Evolutionary conservation across 306 rosid species (phyloP), one percentile per base, ranked within the genome.

Genomic region (Amphicarpaea edgeworthii): DNA sequence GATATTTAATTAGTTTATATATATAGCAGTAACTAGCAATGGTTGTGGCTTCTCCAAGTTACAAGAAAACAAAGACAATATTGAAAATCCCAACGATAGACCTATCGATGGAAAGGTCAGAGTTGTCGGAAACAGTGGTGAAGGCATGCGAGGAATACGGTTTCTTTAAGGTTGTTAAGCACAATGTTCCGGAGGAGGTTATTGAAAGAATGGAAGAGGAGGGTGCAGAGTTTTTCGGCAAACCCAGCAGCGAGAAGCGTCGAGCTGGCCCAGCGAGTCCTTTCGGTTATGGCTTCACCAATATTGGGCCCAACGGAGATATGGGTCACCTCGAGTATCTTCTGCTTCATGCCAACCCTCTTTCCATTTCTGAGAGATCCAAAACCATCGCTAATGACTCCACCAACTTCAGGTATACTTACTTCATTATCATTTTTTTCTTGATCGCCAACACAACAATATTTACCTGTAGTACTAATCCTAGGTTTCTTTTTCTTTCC

Each of bases 281-380:
- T 8, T 90, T 92, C 12, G 98, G 98, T 5, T 95, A 92, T 37
- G 98, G 98, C 42, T 79, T 83, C 82, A 92, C 81, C 79, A 89
- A 82, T 75, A 95, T 95, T 65, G 98, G 97, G 75, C 84, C 49
- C 12, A 90, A 90, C 64, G 98, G 98, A 37, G 98, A 95, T 76
- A 68, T 61, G 79, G 98, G 98, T 34, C 90, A 95, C 73, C 96
- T 95, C 8, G 98, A 95, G 74, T 95, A 92, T 63, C 97, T 95
- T 45, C 91, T 95, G n/a, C 96, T 95, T 24, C 96, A 77, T 26
- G 63, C 96, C 1, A 55, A 90, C 70, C 85, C 90, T 60, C 60
- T 71, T 38, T 83, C 86, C 60, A 43, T 89, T 19, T 68, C 87
- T 4, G 72, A 92, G 7, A 77, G 47, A 63, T 88, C 92, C 55